Conservation (phyloP, 495 filamentous ascomycete species). For the Geoglossum glabrum region DNA sequence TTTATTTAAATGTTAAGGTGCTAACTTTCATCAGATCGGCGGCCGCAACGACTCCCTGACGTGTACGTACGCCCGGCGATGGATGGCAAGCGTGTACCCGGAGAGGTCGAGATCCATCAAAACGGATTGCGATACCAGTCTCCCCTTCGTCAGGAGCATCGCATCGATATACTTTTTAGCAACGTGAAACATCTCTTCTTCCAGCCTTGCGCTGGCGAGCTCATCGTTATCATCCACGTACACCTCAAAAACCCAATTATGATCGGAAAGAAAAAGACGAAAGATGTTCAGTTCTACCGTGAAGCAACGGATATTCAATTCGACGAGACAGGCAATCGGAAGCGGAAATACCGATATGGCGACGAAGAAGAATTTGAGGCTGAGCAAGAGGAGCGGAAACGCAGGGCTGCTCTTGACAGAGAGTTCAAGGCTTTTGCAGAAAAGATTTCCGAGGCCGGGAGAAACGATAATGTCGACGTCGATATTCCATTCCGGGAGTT, state of each 20-base stretch:
- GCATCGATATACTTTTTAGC: constrained; percentile 89
- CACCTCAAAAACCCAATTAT: constrained; percentile 97
- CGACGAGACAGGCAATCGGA: constrained; percentile 94
- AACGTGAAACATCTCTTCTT: constrained; percentile 99
- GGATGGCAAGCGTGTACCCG: constrained; percentile 89
- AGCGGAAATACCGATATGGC: constrained; percentile 93
- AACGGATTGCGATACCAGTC: constrained; percentile 96
- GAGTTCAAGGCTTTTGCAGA: constrained; percentile 95
- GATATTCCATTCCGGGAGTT: constrained; percentile 95
- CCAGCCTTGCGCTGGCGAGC: constrained; percentile 84
- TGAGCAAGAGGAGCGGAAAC: constrained; percentile 88
- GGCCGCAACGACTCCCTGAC: constrained; percentile 68
- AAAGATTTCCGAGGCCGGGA: constrained; percentile 84
- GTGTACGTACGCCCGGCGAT: constrained; percentile 85
- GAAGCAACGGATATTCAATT: constrained; percentile 98
- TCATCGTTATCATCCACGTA: constrained; percentile 95
- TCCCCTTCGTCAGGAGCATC: constrained; percentile 57
- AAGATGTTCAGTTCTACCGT: constrained; percentile 94
- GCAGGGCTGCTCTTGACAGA: constrained; percentile 76
- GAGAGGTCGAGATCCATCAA: constrained; percentile 90
- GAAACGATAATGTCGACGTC: constrained; percentile 57
- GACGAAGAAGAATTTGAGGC: constrained; percentile 98
- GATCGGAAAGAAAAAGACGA: constrained; percentile 96
- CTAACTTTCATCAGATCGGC: constrained; percentile 44
- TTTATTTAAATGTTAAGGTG: constrained; percentile 3